Conservation (phyloP, 495 filamentous ascomycete genomes). For the Saxispiralis lemnorum region DNA sequence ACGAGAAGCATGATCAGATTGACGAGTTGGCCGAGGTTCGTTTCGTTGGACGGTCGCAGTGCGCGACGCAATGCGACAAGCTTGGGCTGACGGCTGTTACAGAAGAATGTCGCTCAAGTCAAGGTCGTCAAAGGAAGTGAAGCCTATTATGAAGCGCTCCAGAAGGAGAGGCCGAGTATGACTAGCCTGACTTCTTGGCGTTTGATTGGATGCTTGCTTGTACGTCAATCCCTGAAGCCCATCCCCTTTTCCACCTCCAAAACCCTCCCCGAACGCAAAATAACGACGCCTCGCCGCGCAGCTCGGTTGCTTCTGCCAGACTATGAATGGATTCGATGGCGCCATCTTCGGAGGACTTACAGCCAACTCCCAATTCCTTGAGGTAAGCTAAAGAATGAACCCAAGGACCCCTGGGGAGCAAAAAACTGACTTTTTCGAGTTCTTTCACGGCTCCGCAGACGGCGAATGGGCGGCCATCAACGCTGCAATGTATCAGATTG, state of each 20-base stretch:
- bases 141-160: slow-evolving; percentile 12
- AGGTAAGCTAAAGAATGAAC: too few relatives aligned
- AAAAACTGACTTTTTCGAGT: slow-evolving; percentile 5
- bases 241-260: too few relatives aligned
- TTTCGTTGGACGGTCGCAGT: too few relatives aligned
- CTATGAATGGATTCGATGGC: slow-evolving; percentile 17
- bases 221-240: too few relatives aligned
- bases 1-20: too few relatives aligned
- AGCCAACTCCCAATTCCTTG: too few relatives aligned
- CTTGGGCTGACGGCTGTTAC: background rate
- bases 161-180: slow-evolving; percentile 1
- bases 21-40: too few relatives aligned
- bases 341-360: slow-evolving; percentile 11
- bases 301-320: slow-evolving; percentile 14
- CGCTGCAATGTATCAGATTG: slow-evolving; percentile 18
- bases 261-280: too few relatives aligned
- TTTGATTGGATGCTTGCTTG: slow-evolving; percentile 8
- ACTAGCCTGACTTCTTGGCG: background rate
- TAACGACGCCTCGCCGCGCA: too few relatives aligned
- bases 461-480: slow-evolving; percentile 11
- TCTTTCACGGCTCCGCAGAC: slow-evolving; percentile 9
- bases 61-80: too few relatives aligned
- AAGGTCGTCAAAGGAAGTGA: slow-evolving; percentile 11
- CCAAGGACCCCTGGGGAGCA: too few relatives aligned
- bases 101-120: slow-evolving; percentile 5